Conservation (phyloP, 2,329 filamentous ascomycete species). For the Rutstroemia sp. region DNA sequence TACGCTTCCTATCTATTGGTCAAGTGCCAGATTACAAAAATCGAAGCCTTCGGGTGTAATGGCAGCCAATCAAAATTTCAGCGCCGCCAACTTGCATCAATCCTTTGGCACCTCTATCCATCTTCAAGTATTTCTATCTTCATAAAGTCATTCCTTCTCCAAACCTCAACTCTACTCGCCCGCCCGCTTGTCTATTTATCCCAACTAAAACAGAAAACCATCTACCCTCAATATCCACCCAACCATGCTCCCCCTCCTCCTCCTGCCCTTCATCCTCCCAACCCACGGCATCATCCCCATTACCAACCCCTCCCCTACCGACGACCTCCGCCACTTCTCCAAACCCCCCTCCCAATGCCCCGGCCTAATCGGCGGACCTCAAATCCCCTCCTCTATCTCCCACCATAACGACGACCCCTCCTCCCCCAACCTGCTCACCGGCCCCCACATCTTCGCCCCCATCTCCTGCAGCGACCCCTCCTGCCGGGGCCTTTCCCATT, state of each 20-base stretch:
- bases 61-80: too few relatives aligned
- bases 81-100: background rate
- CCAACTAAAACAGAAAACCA: too few relatives aligned
- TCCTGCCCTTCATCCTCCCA: background rate
- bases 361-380: background rate
- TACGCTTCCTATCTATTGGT: too few relatives aligned
- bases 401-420: background rate
- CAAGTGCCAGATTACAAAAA: too few relatives aligned
- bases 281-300: background rate
- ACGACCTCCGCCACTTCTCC: background rate
- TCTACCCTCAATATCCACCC: background rate
- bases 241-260: background rate
- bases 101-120: background rate
- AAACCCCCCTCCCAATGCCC: background rate
- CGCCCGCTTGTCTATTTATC: background rate
- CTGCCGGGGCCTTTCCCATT: background rate
- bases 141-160: background rate
- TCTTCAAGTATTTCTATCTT: background rate
- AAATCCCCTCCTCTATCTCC: background rate
- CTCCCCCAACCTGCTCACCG: background rate
- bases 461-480: background rate
- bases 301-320: background rate
- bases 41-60: too few relatives aligned
- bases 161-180: background rate
- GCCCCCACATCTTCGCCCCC: background rate